phyloP scores from a whole-genome alignment of 1,284 basidiomycete species.

The Malassezia vespertilionis region DNA sequence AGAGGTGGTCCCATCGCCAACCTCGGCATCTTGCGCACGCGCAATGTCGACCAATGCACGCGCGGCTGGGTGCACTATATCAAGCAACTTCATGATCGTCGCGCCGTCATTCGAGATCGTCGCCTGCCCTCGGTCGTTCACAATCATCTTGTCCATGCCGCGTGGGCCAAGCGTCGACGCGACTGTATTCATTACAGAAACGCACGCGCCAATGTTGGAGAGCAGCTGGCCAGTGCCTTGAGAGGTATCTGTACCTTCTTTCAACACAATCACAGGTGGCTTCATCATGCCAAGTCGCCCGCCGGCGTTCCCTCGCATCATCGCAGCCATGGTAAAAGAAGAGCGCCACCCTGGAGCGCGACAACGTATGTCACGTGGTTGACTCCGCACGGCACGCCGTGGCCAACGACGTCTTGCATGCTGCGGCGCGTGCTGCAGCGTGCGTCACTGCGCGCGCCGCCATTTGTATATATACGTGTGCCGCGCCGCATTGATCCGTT shows the following conservation, averaged over 20 bases:
- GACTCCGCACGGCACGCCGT: too few species aligned
- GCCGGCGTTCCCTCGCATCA: conserved; percentile 12
- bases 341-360: too few species aligned
- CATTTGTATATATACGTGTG: too few species aligned
- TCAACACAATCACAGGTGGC: conserved; percentile 41
- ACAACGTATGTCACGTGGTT: too few species aligned
- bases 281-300: conserved; percentile 31
- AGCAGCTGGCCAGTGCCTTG: conserved; percentile 88
- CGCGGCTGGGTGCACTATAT: conserved; percentile 94
- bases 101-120: conserved; percentile 97
- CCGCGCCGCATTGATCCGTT: too few species aligned
- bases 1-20: conserved; percentile 94
- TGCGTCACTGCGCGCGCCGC: too few species aligned
- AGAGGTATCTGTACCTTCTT: conserved; percentile 83
- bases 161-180: conserved; percentile 92
- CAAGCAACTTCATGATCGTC: conserved; percentile 89
- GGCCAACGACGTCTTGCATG: too few species aligned
- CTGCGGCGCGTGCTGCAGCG: too few species aligned
- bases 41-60: conserved; percentile 94
- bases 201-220: conserved; percentile 66
- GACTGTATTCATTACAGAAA: conserved; percentile 41
- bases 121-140: conserved; percentile 64
- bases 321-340: conserved; percentile 13
- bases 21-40: conserved; percentile 93
- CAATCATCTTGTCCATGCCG: conserved; percentile 91